Base-by-base conservation (phyloP, 495 filamentous ascomycete species). In the Coniosporium apollinis region DNA sequence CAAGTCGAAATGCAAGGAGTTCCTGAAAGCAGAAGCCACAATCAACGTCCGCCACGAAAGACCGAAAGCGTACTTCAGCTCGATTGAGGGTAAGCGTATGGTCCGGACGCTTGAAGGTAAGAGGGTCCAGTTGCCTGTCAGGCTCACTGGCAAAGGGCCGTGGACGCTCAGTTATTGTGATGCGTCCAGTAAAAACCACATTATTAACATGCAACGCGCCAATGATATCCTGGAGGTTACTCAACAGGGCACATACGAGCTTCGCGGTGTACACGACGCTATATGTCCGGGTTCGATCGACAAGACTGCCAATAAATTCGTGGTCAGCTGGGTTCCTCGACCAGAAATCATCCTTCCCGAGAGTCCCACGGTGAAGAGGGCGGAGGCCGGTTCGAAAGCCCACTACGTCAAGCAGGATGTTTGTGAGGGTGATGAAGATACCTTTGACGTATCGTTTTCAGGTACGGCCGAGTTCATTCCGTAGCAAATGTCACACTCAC, bases 401-500 rank as follows among this genome's bases (percentile, higher is more conserved):
- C 65, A 58, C 37, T 83, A 62, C 48, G 49, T 72, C 39, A 81
- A 87, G 52, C 65, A 70, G n/a, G 74, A 79, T 42, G 73, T 97
- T 4, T 97, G 89, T 46, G 83, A 97, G 57, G 87, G 89, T 13
- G 87, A 94, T 33, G 78, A 87, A 41, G 87, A 94, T 48, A 70
- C 73, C 18, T 70, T 93, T 33, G 86, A 94, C 45, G 57, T 96
- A 32, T 59, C 66, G 15, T 66, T 97, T 40, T 66, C 66, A 41
- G 86, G 86, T 65, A 74, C 65, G 56, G 50, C 34, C 24, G 24
- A 16, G 1, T 25, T 6, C 15, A 13, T 4, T 35, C 28, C 9
- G 16, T 18, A 16, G 11, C 20, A 1, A 11, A 15, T 3, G 3
- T 15, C 22, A 29, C 5, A 22, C 37, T 43, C 22, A 46, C 38